Percentiles rank a stretch among this genome's conserved stretches.
These are phyloP conservation scores for Sanghuangporus weigelae DNA, from an alignment of 1,284 basidiomycete species.

Conservation along the genomic window DNA sequence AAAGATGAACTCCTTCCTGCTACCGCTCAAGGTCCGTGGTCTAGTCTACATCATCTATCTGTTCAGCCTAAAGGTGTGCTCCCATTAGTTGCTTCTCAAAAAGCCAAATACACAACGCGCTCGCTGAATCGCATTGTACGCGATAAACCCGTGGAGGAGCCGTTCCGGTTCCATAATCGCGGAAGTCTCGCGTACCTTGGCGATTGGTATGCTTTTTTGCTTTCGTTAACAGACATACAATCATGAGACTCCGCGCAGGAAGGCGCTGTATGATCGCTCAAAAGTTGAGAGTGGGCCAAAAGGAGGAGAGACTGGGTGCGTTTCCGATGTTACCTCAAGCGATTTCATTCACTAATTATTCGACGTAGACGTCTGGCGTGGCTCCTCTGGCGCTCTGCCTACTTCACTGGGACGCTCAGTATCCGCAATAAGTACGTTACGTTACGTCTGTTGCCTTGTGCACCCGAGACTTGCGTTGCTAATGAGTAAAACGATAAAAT, in stretches of 20 bases:
- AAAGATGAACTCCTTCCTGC: conserved; percentile 68
- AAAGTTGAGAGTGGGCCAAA: conserved; percentile 49
- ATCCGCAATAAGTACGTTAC: conserved; percentile 63
- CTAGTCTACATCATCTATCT: background rate
- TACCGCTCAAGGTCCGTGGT: conserved; percentile 63
- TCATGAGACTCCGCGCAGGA: conserved; percentile 39
- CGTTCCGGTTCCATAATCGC: conserved; percentile 66
- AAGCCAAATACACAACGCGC: conserved; percentile 68
- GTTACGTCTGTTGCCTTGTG: background rate
- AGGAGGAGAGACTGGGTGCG: conserved; percentile 55
- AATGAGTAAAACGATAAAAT: background rate
- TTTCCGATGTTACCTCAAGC: conserved; percentile 13
- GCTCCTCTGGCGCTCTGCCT: conserved; percentile 76
- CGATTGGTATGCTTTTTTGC: conserved; percentile 46
- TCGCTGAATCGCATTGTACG: conserved; percentile 60
- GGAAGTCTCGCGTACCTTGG: conserved; percentile 83
- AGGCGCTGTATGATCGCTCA: conserved; percentile 68
- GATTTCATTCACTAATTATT: conserved; percentile 8
- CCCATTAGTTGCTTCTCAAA: conserved; percentile 70
- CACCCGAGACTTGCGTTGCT: background rate
- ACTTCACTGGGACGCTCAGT: conserved; percentile 76
- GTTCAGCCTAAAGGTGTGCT: conserved; percentile 2
- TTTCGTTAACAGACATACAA: background rate
- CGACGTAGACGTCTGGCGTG: conserved; percentile 51
- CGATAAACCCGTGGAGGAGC: conserved; percentile 33